Base-by-base conservation (phyloP, 2,329 filamentous ascomycete genomes). In the Cadophora sp. region DNA sequence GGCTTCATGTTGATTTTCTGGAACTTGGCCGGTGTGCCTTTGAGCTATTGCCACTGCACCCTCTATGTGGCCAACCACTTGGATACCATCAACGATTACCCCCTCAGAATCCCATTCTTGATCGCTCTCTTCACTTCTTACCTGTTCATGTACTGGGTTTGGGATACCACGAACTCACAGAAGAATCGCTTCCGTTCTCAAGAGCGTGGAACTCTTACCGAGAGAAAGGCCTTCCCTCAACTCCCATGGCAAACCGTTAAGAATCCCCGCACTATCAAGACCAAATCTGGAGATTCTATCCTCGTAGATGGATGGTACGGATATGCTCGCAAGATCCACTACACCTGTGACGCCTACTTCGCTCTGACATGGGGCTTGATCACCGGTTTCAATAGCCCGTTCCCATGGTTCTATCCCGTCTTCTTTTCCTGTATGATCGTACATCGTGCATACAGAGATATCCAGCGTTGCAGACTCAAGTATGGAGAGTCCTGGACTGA, bases 1-100 rank as follows among this genome's bases (percentile, higher is more conserved):
- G 94, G 94, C 62, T 97, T 97, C 83, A 97, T 97, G 94, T 87
- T 97, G 72, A 96, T 96, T 79, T 97, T 97, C 87, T 97, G 94
- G 94, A 97, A 97, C 81, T 84, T 97, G 78, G 93, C 94, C 56
- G 94, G 94, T 72, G 94, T 97, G 30, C 94, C 94, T 16, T 85
- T 97, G 62, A 94, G 89, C 64, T 97, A 97, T 85, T 97, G 93
- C 83, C 94, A 97, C 83, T 96, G 92, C 85, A 95, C 92, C 59
- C 88, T 97, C 74, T 97, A 92, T 81, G 85, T 97, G 60, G 93
- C 93, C 72, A 94, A 91, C 80, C 93, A 96, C 79, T 81, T 72
- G 18, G 66, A 69, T 47, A 91, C 75, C 91, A 70, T 94, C 0
- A 84, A 87, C 43, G 87, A 88, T 66, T 97, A 97, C 80, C 84